Percentiles rank a stretch among this genome's conserved stretches.
Conservation (phyloP, 441 rosid genomes). For the Populus hybrid region DNA sequence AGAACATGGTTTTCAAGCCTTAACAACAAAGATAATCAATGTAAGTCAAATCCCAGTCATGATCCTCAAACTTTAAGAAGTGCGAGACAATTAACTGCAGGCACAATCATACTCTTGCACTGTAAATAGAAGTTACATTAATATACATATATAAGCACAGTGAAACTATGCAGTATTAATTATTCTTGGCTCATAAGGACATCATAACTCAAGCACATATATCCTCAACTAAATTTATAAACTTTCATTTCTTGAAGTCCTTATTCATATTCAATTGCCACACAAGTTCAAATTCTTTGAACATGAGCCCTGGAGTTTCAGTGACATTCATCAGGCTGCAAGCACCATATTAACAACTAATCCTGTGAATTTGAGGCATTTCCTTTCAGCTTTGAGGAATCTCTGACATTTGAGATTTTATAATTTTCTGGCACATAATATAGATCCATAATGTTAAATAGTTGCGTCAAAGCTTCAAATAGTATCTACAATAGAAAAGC, state of each 20-base stretch:
- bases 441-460: background rate
- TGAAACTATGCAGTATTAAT: background rate
- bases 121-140: background rate
- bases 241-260: background rate
- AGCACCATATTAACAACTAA: background rate
- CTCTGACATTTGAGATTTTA: background rate
- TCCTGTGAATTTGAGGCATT: background rate
- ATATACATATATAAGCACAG: too few species aligned
- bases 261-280: background rate
- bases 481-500: background rate
- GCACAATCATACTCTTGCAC: background rate
- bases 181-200: background rate
- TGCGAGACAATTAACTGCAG: background rate
- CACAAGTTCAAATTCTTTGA: background rate
- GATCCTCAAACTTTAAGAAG: background rate
- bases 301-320: background rate
- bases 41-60: background rate
- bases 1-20: background rate
- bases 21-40: background rate
- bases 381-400: background rate
- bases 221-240: background rate
- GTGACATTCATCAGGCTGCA: background rate
- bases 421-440: background rate
- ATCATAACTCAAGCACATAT: background rate
- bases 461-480: background rate